A percentile compares a stretch with the other conserved stretches of the same genome.
Conservation (phyloP, 495 filamentous ascomycete genomes). For the Penicillium macrosclerotiorum region DNA sequence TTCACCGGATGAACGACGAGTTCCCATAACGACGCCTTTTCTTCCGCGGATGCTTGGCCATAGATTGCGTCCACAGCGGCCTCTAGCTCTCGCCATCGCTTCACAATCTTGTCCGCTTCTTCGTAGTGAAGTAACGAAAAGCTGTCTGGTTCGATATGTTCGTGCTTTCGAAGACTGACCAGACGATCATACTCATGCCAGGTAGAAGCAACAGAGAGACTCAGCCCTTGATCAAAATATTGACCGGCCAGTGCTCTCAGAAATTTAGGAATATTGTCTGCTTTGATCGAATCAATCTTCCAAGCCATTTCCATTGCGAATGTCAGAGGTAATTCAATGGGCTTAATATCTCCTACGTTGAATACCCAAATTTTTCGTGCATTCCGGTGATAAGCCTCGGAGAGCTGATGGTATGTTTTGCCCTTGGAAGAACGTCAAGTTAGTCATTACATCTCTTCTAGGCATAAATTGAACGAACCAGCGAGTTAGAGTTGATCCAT, state of each 20-base stretch:
- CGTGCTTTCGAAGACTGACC: slow-evolving; percentile 64
- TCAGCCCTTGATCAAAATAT: slow-evolving; percentile 54
- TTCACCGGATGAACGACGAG: slow-evolving; percentile 66
- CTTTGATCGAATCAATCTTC: slow-evolving; percentile 12
- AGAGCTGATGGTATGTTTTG: slow-evolving; percentile 28
- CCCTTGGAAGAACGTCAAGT: slow-evolving; percentile 4
- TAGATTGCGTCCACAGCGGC: slow-evolving; percentile 55
- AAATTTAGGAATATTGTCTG: slow-evolving; percentile 54
- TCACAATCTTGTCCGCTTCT: slow-evolving; percentile 63
- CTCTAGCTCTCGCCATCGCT: slow-evolving; percentile 60
- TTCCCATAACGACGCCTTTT: slow-evolving; percentile 60
- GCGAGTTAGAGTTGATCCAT: slow-evolving; percentile 30
- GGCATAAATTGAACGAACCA: slow-evolving; percentile 10
- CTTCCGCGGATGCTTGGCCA: slow-evolving; percentile 14
- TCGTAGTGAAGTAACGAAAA: slow-evolving; percentile 70
- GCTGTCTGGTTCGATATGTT: slow-evolving; percentile 60
- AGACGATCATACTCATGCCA: slow-evolving; percentile 63
- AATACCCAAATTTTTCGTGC: slow-evolving; percentile 73
- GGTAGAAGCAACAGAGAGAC: slow-evolving; percentile 50
- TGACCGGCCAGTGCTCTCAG: slow-evolving; percentile 55
- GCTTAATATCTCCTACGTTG: slow-evolving; percentile 67
- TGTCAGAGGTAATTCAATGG: slow-evolving; percentile 15
- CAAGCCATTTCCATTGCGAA: slow-evolving; percentile 23
- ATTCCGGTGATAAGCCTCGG: slow-evolving; percentile 52
- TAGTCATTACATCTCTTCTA: too few relatives aligned